Percentiles rank a stretch among this genome's conserved stretches.
phyloP scores from a whole-genome alignment of 495 filamentous ascomycete genomes.

The Bombardia bombarda region DNA sequence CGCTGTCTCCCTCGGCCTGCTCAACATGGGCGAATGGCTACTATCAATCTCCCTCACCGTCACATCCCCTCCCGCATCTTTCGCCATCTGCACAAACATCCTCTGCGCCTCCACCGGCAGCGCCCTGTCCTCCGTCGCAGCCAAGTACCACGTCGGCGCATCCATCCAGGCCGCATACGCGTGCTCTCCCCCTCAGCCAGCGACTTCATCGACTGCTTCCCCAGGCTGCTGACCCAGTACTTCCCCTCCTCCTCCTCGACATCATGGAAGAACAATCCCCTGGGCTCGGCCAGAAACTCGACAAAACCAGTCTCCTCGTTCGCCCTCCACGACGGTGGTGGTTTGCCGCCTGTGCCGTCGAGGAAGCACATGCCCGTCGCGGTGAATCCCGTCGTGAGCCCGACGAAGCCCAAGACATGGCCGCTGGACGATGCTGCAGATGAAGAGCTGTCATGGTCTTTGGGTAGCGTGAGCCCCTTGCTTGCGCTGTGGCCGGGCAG shows the following conservation, averaged over 20 bases:
- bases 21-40: conserved; percentile 26
- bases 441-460: neutral
- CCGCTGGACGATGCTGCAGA: conserved; percentile 9
- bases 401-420: conserved; percentile 21
- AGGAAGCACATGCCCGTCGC: conserved; percentile 20
- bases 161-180: conserved; percentile 28
- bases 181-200: conserved; percentile 20
- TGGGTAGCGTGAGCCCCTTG: conserved; percentile 19
- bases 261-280: conserved; percentile 28
- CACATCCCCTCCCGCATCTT: conserved; percentile 17
- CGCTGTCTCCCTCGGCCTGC: conserved; percentile 22
- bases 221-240: conserved; percentile 20
- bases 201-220: conserved; percentile 16
- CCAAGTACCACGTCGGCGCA: conserved; percentile 20
- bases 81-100: conserved; percentile 14
- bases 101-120: conserved; percentile 17
- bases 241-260: conserved; percentile 22
- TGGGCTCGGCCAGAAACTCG: conserved; percentile 11
- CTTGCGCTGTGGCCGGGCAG: conserved; percentile 41
- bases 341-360: conserved; percentile 18
- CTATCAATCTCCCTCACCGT: conserved; percentile 18
- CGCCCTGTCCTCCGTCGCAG: conserved; percentile 17
- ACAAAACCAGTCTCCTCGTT: conserved; percentile 20
- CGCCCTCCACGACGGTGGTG: conserved; percentile 19
- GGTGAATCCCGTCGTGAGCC: conserved; percentile 24